Conservation (phyloP, 1,139 yeast species). For the Yamadazyma aaseri region DNA sequence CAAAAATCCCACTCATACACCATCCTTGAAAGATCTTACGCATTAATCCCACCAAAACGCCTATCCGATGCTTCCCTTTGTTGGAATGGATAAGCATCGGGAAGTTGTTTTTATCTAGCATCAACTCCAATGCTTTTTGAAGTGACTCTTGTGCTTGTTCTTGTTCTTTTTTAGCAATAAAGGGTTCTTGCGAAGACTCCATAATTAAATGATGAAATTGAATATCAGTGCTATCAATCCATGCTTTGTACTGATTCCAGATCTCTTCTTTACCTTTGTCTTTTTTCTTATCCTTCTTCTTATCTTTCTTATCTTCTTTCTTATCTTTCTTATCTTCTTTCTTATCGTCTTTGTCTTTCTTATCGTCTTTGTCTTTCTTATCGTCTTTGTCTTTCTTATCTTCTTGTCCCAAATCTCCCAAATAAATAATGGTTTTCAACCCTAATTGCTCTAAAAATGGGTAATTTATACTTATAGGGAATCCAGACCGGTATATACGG, state of each 20-base stretch:
- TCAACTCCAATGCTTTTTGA: slow-evolving; percentile 58
- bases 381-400: slow-evolving; percentile 24
- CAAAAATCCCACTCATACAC: slow-evolving; percentile 90
- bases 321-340: slow-evolving; percentile 30
- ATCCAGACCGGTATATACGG: slow-evolving; percentile 86
- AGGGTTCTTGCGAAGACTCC: slow-evolving; percentile 76
- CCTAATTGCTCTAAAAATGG: slow-evolving; percentile 70
- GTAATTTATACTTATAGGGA: slow-evolving; percentile 84
- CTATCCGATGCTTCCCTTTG: slow-evolving; percentile 94
- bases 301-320: slow-evolving; percentile 10
- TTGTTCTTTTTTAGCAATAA: slow-evolving; percentile 49
- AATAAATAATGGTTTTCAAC: slow-evolving; percentile 74
- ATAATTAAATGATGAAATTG: slow-evolving; percentile 60
- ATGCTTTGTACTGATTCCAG: slow-evolving; percentile 52
- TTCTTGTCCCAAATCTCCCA: slow-evolving; percentile 61
- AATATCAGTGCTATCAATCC: slow-evolving; percentile 61
- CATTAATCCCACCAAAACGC: slow-evolving; percentile 85
- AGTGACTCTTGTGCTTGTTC: slow-evolving; percentile 48
- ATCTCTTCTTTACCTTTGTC: slow-evolving; percentile 39
- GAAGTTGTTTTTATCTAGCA: slow-evolving; percentile 69
- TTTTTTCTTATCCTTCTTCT: slow-evolving; percentile 23
- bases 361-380: slow-evolving; percentile 18
- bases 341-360: slow-evolving; percentile 25
- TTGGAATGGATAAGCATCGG: slow-evolving; percentile 90
- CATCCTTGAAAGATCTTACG: slow-evolving; percentile 86